A percentile compares a stretch with the other conserved stretches of the same genome.
phyloP scores from a whole-genome alignment of 768 basidiomycete genomes.

The Coprinopsis marcescibilis region DNA sequence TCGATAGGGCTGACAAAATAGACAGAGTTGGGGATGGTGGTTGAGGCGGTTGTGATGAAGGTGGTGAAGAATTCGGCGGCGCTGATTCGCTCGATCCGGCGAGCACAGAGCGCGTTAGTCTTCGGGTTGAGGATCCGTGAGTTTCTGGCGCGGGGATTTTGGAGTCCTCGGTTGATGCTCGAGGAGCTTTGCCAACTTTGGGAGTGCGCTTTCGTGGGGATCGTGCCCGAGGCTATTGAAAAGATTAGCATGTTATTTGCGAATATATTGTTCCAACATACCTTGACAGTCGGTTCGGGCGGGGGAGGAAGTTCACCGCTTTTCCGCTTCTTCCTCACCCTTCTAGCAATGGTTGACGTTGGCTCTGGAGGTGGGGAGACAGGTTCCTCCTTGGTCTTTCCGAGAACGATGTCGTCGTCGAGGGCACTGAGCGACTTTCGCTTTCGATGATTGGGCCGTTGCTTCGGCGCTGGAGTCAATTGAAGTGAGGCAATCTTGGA shows the following conservation, averaged over 20 bases:
- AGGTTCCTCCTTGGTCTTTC: not conserved
- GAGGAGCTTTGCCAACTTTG: no score
- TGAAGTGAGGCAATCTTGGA: not conserved
- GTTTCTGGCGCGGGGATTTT: no score
- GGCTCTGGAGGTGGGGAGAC: not conserved
- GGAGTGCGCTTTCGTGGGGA: no score
- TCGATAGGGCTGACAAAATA: not conserved
- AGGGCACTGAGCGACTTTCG: conserved; percentile 9
- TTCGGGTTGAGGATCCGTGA: no score
- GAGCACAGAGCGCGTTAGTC: no score
- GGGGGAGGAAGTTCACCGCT: no score
- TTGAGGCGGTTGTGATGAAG: not conserved
- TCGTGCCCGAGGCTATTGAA: no score
- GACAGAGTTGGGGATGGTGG: conserved; percentile 1
- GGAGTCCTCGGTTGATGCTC: no score
- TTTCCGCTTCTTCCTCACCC: not conserved
- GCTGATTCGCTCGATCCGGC: not conserved
- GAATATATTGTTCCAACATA: no score
- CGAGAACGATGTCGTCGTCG: conserved; percentile 6
- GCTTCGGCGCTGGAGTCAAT: not conserved
- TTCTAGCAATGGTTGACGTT: not conserved
- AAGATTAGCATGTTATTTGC: no score
- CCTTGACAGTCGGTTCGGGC: no score
- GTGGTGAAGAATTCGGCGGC: not conserved
- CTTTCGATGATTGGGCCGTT: conserved; percentile 8